These are phyloP conservation scores for Excoecaria cochinchinensis DNA, from an alignment of 345 rosid genomes.

Conservation along the genomic window DNA sequence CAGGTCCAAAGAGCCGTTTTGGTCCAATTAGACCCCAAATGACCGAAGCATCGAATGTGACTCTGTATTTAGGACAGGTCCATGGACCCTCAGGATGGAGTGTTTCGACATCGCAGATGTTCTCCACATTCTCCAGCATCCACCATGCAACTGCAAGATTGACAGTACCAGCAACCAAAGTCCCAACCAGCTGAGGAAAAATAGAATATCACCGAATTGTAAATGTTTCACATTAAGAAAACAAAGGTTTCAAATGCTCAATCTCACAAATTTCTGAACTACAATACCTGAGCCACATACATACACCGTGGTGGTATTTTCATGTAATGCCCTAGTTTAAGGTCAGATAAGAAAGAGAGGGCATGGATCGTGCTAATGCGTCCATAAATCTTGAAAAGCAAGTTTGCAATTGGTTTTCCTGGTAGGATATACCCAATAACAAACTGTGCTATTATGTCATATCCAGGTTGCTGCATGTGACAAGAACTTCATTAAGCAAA, in stretches of 20 bases:
- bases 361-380: slow-evolving; percentile 22
- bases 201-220: not conserved
- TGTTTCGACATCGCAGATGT: slow-evolving; percentile 11
- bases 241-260: no score
- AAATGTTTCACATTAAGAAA: no score
- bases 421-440: slow-evolving; percentile 10
- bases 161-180: slow-evolving; percentile 14
- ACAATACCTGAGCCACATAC: slow-evolving; percentile 20
- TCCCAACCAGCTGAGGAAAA: slow-evolving; percentile 16
- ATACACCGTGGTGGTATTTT: slow-evolving; percentile 24
- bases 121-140: slow-evolving; percentile 3
- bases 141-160: slow-evolving; percentile 20
- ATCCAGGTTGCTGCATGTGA: slow-evolving; percentile 1
- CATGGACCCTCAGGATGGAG: slow-evolving; percentile 16
- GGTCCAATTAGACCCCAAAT: slow-evolving; percentile 18
- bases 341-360: slow-evolving; percentile 19
- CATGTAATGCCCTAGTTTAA: slow-evolving; percentile 27
- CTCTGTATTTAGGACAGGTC: slow-evolving; percentile 15
- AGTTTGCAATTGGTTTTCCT: slow-evolving; percentile 22
- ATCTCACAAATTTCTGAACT: no score
- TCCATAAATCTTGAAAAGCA: slow-evolving; percentile 20
- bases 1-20: slow-evolving; percentile 12
- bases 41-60: slow-evolving; percentile 19
- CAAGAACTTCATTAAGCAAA: no score
- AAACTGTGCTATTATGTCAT: slow-evolving; percentile 18